Evolutionary conservation across 176 grass and related monocot species (phyloP).

Genomic region (Triticum monococcum): DNA sequence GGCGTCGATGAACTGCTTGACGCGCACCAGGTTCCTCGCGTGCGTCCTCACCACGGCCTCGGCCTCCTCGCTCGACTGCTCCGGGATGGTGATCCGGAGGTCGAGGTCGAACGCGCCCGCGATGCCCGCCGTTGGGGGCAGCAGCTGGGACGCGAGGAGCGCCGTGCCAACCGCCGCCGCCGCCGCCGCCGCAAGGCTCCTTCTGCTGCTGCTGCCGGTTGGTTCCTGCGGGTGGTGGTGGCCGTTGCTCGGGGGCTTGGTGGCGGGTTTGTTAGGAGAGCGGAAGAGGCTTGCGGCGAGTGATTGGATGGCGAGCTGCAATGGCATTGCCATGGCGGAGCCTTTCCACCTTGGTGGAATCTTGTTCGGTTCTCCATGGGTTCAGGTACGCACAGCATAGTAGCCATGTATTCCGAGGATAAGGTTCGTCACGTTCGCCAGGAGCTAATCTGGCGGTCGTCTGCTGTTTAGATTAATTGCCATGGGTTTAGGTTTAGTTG

Average conservation of each 20-base stretch:
- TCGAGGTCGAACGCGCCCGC: constrained; percentile 58
- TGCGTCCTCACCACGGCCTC: constrained; percentile 45
- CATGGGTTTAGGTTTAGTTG: no score
- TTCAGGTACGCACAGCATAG: neutral
- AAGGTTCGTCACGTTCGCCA: constrained; percentile 17
- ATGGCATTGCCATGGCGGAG: constrained; percentile 48
- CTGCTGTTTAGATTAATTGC: neutral
- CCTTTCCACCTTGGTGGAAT: constrained; percentile 21
- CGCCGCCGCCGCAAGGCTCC: constrained; percentile 20
- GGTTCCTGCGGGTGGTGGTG: neutral
- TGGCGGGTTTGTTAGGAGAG: constrained; percentile 1
- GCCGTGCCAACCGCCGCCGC: neutral
- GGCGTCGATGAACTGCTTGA: constrained; percentile 66
- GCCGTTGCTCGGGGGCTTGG: neutral
- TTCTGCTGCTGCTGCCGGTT: constrained; percentile 28
- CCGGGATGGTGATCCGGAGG: constrained; percentile 46
- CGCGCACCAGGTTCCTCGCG: constrained; percentile 59
- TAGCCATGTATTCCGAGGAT: constrained; percentile 41
- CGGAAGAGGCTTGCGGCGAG: constrained; percentile 3
- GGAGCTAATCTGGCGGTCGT: neutral
- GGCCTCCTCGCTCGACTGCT: constrained; percentile 69
- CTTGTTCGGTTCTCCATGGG: neutral
- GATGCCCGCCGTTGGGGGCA: constrained; percentile 8
- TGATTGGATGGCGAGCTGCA: constrained; percentile 33
- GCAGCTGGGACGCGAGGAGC: constrained; percentile 39